phyloP scores from a whole-genome alignment of 1,284 basidiomycete genomes.

The Malassezia brasiliensis region DNA sequence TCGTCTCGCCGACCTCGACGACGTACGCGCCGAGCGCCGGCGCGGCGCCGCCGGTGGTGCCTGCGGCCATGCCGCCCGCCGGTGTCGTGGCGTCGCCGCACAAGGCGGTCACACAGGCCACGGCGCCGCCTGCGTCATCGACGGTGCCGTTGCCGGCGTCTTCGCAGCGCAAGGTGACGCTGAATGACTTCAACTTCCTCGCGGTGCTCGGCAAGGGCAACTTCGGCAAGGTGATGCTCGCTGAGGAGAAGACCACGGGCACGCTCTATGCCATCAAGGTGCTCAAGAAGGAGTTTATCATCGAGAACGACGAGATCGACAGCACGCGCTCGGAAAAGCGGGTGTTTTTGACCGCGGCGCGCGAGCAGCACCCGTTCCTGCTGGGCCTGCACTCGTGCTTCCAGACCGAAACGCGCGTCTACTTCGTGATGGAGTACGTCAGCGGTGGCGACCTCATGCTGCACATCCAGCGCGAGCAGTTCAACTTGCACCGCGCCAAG shows the following conservation, averaged over 20 bases:
- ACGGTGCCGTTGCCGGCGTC: conserved; percentile 18
- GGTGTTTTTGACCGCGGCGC: conserved; percentile 88
- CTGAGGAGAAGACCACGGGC: conserved; percentile 88
- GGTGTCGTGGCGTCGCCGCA: conserved; percentile 1
- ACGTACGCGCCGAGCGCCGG: background rate
- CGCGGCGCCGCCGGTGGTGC: background rate
- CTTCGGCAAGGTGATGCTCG: conserved; percentile 99
- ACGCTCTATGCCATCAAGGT: conserved; percentile 98
- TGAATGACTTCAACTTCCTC: conserved; percentile 98
- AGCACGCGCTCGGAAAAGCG: conserved; percentile 99
- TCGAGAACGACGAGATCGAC: conserved; percentile 99
- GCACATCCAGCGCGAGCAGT: conserved; percentile 71
- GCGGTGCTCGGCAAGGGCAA: conserved; percentile 98
- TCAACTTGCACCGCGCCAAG: conserved; percentile 75
- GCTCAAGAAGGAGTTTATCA: conserved; percentile 99
- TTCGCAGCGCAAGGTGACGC: conserved; percentile 71
- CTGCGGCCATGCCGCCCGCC: background rate
- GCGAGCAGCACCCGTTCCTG: conserved; percentile 93
- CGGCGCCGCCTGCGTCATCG: conserved; percentile 1
- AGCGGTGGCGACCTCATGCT: conserved; percentile 71
- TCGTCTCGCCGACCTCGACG: background rate
- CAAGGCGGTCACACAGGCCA: conserved; percentile 12
- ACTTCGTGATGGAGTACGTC: conserved; percentile 69
- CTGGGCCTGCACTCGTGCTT: conserved; percentile 96
- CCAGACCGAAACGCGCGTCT: conserved; percentile 95